These are phyloP conservation scores for Galerina marginata DNA, from an alignment of 768 basidiomycete species.

Conservation along the genomic window DNA sequence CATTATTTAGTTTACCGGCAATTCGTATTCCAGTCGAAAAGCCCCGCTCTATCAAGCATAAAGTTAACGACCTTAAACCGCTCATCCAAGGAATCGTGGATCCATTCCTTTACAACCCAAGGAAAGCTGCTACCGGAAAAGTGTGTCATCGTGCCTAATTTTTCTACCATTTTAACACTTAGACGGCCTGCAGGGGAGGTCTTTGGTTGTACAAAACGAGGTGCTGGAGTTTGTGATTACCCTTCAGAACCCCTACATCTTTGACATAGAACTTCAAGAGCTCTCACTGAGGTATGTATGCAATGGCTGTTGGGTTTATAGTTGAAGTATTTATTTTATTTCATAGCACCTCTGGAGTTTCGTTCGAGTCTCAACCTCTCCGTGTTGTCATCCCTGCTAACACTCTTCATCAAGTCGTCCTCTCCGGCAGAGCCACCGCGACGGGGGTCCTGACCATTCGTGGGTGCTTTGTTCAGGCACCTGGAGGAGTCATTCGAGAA, in stretches of 20 bases:
- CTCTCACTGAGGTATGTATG: conserved; percentile 74
- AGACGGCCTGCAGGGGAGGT: conserved; percentile 48
- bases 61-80: conserved; percentile 44
- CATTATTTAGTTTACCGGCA: conserved; percentile 63
- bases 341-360: conserved; percentile 79
- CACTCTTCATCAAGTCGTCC: conserved; percentile 72
- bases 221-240: conserved; percentile 80
- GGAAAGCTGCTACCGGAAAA: conserved; percentile 62
- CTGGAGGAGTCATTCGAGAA: conserved; percentile 71
- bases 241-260: conserved; percentile 90
- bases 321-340: conserved; percentile 5
- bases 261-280: conserved; percentile 87
- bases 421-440: conserved; percentile 69
- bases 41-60: conserved; percentile 57
- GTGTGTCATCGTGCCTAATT: conserved; percentile 39
- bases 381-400: conserved; percentile 74
- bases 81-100: conserved; percentile 67
- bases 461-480: conserved; percentile 80
- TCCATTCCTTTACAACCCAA: conserved; percentile 92
- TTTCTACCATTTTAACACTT: conserved; percentile 5
- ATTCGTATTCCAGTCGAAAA: conserved; percentile 79
- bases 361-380: conserved; percentile 69
- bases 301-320: not conserved
- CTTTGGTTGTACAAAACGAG: conserved; percentile 83
- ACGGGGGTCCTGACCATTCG: conserved; percentile 73